phyloP scores from a whole-genome alignment of 2,329 filamentous ascomycete genomes.

The Rosellinia necatrix region DNA sequence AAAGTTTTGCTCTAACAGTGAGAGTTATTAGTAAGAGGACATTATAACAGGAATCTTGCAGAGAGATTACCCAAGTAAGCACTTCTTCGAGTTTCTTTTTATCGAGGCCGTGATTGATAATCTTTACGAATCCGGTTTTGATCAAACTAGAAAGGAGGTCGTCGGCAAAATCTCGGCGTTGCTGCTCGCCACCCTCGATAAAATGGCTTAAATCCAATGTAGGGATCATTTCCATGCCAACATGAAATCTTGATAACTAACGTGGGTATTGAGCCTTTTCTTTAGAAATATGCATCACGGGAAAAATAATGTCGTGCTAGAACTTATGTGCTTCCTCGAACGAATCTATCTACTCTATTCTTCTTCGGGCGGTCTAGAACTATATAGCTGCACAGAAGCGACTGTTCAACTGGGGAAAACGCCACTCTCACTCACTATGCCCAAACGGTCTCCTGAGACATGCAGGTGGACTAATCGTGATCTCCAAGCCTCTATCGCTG shows the following conservation, averaged over 20 bases:
- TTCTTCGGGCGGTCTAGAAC: not conserved
- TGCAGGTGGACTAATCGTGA: too few relatives aligned
- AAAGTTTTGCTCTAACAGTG: slow-evolving; percentile 14
- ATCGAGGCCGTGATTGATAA: slow-evolving; percentile 15
- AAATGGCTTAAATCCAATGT: slow-evolving; percentile 18
- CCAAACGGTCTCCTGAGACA: too few relatives aligned
- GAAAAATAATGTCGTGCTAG: too few relatives aligned
- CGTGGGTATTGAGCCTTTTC: too few relatives aligned
- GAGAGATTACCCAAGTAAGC: slow-evolving; percentile 8
- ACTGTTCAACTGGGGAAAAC: too few relatives aligned
- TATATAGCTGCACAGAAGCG: not conserved
- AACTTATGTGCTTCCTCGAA: too few relatives aligned
- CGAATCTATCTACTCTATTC: too few relatives aligned
- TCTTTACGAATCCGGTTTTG: slow-evolving; percentile 14
- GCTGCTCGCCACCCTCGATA: slow-evolving; percentile 2
- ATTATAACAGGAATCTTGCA: not conserved
- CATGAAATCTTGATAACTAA: too few relatives aligned
- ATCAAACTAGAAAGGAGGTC: slow-evolving; percentile 13
- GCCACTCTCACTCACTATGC: too few relatives aligned
- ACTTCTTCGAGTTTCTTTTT: slow-evolving; percentile 6
- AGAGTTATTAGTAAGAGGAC: not conserved
- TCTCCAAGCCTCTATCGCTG: too few relatives aligned
- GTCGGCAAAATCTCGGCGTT: slow-evolving; percentile 16
- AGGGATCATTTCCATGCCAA: slow-evolving; percentile 3
- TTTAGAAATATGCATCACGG: too few relatives aligned